Conservation (phyloP, 1,284 basidiomycete genomes). For the Cryptococcus sp. region DNA sequence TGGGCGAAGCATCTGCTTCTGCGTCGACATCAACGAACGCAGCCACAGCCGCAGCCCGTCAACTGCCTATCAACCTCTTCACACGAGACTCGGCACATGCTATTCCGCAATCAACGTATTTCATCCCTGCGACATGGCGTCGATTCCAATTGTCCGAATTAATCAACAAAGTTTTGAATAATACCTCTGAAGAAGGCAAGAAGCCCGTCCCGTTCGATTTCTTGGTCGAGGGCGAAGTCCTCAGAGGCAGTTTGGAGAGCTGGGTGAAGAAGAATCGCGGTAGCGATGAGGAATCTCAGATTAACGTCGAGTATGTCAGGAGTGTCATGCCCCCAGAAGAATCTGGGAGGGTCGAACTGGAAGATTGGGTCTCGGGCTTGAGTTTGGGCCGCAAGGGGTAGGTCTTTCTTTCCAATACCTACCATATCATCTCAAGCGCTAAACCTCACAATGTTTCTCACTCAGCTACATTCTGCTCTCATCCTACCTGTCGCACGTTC, state of each 20-base stretch:
- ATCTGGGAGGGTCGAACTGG: conserved; percentile 76
- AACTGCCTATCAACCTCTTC: conserved; percentile 71
- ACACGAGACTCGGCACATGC: conserved; percentile 73
- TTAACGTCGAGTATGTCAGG: conserved; percentile 93
- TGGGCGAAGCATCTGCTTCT: background rate
- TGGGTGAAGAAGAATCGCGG: conserved; percentile 74
- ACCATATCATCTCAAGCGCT: background rate
- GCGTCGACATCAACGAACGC: background rate
- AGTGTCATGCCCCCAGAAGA: conserved; percentile 86
- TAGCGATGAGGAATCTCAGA: conserved; percentile 71
- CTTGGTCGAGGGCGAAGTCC: conserved; percentile 76
- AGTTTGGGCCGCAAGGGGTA: conserved; percentile 70
- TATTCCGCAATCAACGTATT: conserved; percentile 87
- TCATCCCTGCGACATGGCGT: conserved; percentile 88
- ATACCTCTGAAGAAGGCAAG: conserved; percentile 48
- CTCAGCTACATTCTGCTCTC: conserved; percentile 70
- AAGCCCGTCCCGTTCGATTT: conserved; percentile 92
- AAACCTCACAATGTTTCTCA: background rate
- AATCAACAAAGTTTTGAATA: conserved; percentile 87
- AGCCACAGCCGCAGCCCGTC: conserved; percentile 14
- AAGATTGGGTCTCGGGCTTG: conserved; percentile 91
- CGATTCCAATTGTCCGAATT: conserved; percentile 97
- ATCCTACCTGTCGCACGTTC: conserved; percentile 76
- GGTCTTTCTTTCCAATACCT: conserved; percentile 39
- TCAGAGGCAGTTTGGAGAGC: conserved; percentile 71